These are phyloP conservation scores for Plasmodium knowlesi DNA, from an alignment of 169 alveolate genomes.

Conservation along the genomic window DNA sequence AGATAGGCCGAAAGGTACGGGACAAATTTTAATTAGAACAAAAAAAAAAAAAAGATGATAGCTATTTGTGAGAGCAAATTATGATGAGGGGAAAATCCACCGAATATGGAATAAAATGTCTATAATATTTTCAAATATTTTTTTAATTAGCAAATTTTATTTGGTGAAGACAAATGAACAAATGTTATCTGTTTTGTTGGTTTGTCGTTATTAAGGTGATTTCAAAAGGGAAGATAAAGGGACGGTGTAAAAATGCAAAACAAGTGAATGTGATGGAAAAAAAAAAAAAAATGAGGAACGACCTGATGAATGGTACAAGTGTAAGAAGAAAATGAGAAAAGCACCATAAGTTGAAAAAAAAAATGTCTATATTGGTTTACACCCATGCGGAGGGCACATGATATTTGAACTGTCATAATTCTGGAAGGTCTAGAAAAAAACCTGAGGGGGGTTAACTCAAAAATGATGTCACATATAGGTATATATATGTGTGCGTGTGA, in stretches of 20 bases:
- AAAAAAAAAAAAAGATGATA: background rate
- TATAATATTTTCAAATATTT: background rate
- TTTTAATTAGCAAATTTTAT: background rate
- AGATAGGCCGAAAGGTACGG: background rate
- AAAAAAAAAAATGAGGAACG: background rate
- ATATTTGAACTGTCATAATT: background rate
- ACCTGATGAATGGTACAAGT: background rate
- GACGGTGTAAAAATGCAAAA: constrained; percentile 11
- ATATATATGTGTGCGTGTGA: background rate
- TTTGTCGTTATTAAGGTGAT: background rate
- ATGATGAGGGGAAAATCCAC: background rate
- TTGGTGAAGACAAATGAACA: background rate
- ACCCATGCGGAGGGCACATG: background rate
- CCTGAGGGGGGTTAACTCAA: background rate
- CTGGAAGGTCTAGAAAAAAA: background rate
- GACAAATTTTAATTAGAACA: background rate
- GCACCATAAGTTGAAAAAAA: background rate
- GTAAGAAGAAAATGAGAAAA: background rate
- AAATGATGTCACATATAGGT: background rate
- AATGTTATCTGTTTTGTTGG: background rate
- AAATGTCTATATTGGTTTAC: background rate
- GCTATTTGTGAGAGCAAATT: background rate
- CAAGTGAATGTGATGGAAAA: background rate
- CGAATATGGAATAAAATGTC: background rate
- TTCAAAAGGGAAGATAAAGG: background rate